These are phyloP conservation scores for Tetraselmis striata DNA, from an alignment of 139 green algal genomes.

Conservation along the genomic window DNA sequence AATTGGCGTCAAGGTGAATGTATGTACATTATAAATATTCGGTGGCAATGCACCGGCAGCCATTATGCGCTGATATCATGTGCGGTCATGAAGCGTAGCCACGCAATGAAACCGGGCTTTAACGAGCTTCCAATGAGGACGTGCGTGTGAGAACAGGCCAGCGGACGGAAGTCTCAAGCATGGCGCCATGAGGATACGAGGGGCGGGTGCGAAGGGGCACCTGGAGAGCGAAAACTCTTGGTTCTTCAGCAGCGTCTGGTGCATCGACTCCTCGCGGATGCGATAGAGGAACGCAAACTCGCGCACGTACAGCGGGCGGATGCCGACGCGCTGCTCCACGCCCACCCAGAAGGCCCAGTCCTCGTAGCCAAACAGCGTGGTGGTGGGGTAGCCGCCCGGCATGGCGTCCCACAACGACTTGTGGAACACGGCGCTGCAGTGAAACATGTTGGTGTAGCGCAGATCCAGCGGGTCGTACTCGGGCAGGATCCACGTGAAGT, in stretches of 20 bases:
- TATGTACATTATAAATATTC: no score
- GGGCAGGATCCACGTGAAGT: constrained; percentile 25
- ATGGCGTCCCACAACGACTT: constrained; percentile 19
- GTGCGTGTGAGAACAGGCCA: no score
- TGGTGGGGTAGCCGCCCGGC: constrained; percentile 21
- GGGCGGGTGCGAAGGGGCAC: no score
- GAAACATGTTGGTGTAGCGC: constrained; percentile 34
- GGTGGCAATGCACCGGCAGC: no score
- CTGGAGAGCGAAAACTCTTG: constrained; percentile 25
- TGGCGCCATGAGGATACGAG: no score
- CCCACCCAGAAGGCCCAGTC: constrained; percentile 23
- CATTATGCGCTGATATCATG: no score
- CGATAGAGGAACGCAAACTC: constrained; percentile 29
- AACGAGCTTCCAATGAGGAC: no score
- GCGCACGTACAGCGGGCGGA: constrained; percentile 16
- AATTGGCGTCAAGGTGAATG: no score
- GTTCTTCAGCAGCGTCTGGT: constrained; percentile 24
- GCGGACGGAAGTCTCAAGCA: no score
- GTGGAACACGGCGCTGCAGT: constrained; percentile 27
- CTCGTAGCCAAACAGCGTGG: constrained; percentile 23
- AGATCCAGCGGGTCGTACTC: constrained; percentile 31
- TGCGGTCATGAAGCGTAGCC: no score
- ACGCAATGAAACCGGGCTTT: no score
- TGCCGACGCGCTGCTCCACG: constrained; percentile 14
- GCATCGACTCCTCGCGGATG: constrained; percentile 25